Percentiles rank a stretch among this genome's conserved stretches.
Conservation (phyloP, 768 basidiomycete species). For the Boletus rubropictus region DNA sequence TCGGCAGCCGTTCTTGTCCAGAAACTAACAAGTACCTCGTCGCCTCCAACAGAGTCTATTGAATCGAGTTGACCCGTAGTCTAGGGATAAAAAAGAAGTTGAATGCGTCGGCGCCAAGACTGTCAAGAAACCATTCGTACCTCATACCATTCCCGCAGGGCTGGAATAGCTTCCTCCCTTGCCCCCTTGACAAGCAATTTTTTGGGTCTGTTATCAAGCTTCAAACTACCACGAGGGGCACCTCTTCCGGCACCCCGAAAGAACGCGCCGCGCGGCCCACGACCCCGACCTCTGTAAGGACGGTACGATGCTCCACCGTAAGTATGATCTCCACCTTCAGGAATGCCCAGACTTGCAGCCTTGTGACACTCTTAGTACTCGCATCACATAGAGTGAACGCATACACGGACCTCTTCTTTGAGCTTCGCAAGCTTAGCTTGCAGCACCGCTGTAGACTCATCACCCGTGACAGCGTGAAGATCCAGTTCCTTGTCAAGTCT, state of each 20-base stretch:
- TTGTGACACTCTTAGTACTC: constrained; percentile 25
- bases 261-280: constrained; percentile 53
- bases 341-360: constrained; percentile 72
- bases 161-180: constrained; percentile 46
- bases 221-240: constrained; percentile 70
- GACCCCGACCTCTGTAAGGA: constrained; percentile 62
- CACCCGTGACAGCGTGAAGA: constrained; percentile 40
- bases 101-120: background rate
- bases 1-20: constrained; percentile 69
- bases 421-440: constrained; percentile 71
- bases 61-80: constrained; percentile 67
- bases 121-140: constrained; percentile 30
- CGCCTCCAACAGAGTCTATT: constrained; percentile 48
- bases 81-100: constrained; percentile 31
- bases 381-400: constrained; percentile 1
- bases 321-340: constrained; percentile 40
- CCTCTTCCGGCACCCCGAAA: constrained; percentile 61
- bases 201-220: constrained; percentile 85
- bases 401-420: constrained; percentile 62
- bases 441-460: constrained; percentile 59
- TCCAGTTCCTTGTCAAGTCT: constrained; percentile 83
- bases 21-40: constrained; percentile 64
- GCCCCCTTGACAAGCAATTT: constrained; percentile 71
- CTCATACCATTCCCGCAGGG: constrained; percentile 81
- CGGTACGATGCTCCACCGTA: constrained; percentile 42